Percentiles rank a stretch among this genome's conserved stretches.
Evolutionary conservation across 805 yeast genomes (phyloP).

Genomic region (Pichia ethanolica): DNA sequence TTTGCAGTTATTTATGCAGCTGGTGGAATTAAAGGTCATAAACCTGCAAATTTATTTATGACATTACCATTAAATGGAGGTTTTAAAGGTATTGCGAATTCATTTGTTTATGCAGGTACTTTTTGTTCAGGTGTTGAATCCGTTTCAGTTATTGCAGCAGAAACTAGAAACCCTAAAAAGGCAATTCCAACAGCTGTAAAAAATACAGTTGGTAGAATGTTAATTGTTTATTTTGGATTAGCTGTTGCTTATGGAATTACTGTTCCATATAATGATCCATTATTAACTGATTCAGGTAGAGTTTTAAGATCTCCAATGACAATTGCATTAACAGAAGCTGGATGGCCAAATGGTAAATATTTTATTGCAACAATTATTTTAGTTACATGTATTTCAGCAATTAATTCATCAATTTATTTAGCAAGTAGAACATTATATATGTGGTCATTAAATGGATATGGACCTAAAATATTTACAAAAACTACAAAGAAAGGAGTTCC

Average conservation of each 20-base stretch:
- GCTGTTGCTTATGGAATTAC: slow-evolving; percentile 51
- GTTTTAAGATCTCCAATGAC: slow-evolving; percentile 44
- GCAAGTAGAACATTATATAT: slow-evolving; percentile 62
- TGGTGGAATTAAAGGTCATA: slow-evolving; percentile 33
- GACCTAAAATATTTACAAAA: slow-evolving; percentile 36
- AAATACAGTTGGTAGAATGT: slow-evolving; percentile 49
- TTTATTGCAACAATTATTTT: slow-evolving; percentile 56
- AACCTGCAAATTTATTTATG: slow-evolving; percentile 33
- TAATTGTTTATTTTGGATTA: slow-evolving; percentile 46
- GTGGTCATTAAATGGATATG: slow-evolving; percentile 51
- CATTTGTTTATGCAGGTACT: slow-evolving; percentile 19
- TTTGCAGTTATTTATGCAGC: slow-evolving; percentile 40
- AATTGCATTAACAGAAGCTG: slow-evolving; percentile 41
- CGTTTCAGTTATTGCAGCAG: slow-evolving; percentile 48
- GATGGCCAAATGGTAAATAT: slow-evolving; percentile 45
- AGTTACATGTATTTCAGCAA: slow-evolving; percentile 58
- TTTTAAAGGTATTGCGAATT: slow-evolving; percentile 20
- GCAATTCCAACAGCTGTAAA: slow-evolving; percentile 53
- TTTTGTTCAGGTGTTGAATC: slow-evolving; percentile 23
- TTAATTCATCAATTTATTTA: slow-evolving; percentile 61
- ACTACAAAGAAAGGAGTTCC: slow-evolving; percentile 60
- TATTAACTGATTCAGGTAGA: slow-evolving; percentile 30
- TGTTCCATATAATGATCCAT: slow-evolving; percentile 48
- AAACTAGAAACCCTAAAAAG: slow-evolving; percentile 48
- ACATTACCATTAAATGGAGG: slow-evolving; percentile 23